Evolutionary conservation across 2,329 filamentous ascomycete species (phyloP), one percentile per base, ranked within the genome.

Genomic region (Sporothrix dimorphospora): DNA sequence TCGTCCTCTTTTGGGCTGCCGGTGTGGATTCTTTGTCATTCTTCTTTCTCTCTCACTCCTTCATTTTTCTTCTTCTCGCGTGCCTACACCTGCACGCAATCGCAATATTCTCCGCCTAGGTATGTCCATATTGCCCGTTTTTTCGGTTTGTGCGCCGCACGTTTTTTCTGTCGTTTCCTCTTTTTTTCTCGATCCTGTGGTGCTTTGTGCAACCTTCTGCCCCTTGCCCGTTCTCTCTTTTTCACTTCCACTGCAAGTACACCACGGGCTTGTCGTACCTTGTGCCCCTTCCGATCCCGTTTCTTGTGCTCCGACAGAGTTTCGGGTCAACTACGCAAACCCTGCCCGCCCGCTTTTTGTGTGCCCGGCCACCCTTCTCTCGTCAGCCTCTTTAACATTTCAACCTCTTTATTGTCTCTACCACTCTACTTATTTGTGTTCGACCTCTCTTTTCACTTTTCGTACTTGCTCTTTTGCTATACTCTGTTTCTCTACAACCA

Each of bases 381-480:
- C 5, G 53, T 49, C 38, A 51, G 66, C 30, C 49, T 57, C 40
- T 45, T 45, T 45, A 19, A 7, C 59, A 16, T 19, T 38, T 59
- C 30, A 16, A 59, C 55, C 27, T 24, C 55, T n/a, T 63, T 12
- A 24, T 24, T n/a, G n/a, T n/a, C 4, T 49, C 47, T 19, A 21
- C 38, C 38, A 5, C 71, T 71, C 45, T 66, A 59, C 63, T 69
- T 40, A 40, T 65, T 40, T 69, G 21, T 45, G n/a, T 69, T 77
- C 76, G 74, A 74, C 71, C 72, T 71, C 75, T 65, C 76, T 76
- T 76, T 51, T 40, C 47, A 5, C 47, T 5, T 76, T 76, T 73
- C 19, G 6, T 27, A 9, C 30, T 27, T 34, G 11, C 24, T 30
- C 21, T 69, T 24, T 11, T 47, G 3, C 14, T 12, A 5, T 12